Percentiles rank a stretch among this genome's conserved stretches.
These are phyloP conservation scores for Xenosphaeropsis pyriputrescens DNA, from an alignment of 2,329 filamentous ascomycete species.

Conservation along the genomic window DNA sequence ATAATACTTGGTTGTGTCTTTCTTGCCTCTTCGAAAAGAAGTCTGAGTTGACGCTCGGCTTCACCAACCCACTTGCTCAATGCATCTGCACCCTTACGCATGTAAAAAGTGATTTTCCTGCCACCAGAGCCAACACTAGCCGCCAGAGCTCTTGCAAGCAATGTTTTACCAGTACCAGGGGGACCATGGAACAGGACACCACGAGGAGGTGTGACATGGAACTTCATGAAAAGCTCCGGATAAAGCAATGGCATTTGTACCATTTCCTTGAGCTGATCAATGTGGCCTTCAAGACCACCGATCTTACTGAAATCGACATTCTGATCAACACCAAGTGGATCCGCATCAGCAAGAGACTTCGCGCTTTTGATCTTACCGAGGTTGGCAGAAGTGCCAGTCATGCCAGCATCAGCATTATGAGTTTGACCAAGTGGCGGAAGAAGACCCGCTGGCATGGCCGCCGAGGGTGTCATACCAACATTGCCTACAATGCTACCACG, in stretches of 20 bases:
- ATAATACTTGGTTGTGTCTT: conserved; percentile 98
- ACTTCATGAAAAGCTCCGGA: conserved; percentile 81
- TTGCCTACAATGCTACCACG: conserved; percentile 48
- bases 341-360: conserved; percentile 82
- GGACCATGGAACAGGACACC: conserved; percentile 95
- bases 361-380: conserved; percentile 89
- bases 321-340: conserved; percentile 84
- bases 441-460: conserved; percentile 32
- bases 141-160: conserved; percentile 85
- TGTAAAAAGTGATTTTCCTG: conserved; percentile 95
- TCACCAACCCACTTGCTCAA: conserved; percentile 98
- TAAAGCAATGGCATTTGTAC: conserved; percentile 88
- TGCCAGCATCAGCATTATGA: conserved; percentile 39
- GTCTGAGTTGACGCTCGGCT: conserved; percentile 82
- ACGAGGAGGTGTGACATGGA: conserved; percentile 85
- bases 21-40: conserved; percentile 89
- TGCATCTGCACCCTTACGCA: conserved; percentile 96
- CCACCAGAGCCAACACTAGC: conserved; percentile 82
- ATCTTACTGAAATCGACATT: conserved; percentile 91
- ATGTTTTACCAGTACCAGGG: conserved; percentile 86
- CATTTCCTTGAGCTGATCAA: conserved; percentile 98
- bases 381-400: conserved; percentile 57
- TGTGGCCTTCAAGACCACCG: conserved; percentile 82
- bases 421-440: conserved; percentile 35
- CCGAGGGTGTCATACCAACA: conserved; percentile 47